A percentile compares a stretch with the other conserved stretches of the same genome.
phyloP scores from a whole-genome alignment of 805 yeast species.

The Candida vartiovaarae region DNA sequence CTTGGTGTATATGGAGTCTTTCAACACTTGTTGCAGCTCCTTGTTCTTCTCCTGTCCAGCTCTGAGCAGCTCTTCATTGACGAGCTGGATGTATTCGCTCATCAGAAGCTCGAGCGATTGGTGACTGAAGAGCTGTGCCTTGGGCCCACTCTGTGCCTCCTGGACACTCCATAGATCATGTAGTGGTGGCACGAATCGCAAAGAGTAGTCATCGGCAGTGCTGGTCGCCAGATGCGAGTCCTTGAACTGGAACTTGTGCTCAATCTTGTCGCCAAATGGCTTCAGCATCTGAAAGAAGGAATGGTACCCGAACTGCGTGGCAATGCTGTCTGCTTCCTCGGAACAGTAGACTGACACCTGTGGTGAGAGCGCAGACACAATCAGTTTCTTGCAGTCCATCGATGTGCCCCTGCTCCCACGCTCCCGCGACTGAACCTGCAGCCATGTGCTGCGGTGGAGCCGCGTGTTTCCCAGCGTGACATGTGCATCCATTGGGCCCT shows the following conservation, averaged over 20 bases:
- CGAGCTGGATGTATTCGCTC: slow-evolving; percentile 24
- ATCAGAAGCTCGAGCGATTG: slow-evolving; percentile 32
- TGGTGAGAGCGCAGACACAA: slow-evolving; percentile 42
- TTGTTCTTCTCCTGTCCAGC: slow-evolving; percentile 13
- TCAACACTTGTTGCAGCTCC: slow-evolving; percentile 26
- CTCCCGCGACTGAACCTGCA: slow-evolving; percentile 1
- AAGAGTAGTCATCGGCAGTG: slow-evolving; percentile 45
- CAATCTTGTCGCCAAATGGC: slow-evolving; percentile 50
- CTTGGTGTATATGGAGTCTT: slow-evolving; percentile 46
- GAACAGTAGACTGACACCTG: slow-evolving; percentile 44
- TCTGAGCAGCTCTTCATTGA: slow-evolving; percentile 16
- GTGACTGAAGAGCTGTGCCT: slow-evolving; percentile 26
- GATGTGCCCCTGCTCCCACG: slow-evolving; percentile 16
- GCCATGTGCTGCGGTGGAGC: slow-evolving; percentile 12
- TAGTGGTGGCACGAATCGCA: slow-evolving; percentile 42
- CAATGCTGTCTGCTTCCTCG: slow-evolving; percentile 35
- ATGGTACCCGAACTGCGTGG: slow-evolving; percentile 34
- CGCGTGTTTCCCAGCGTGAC: slow-evolving; percentile 14
- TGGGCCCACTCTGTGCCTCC: slow-evolving; percentile 16
- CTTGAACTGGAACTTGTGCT: slow-evolving; percentile 40
- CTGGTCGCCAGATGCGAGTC: slow-evolving; percentile 45
- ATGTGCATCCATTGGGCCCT: slow-evolving; percentile 10
- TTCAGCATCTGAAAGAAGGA: slow-evolving; percentile 41
- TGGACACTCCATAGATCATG: slow-evolving; percentile 27
- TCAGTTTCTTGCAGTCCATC: slow-evolving; percentile 21